A percentile compares a stretch with the other conserved stretches of the same genome.
phyloP scores from a whole-genome alignment of 2,329 filamentous ascomycete species.

The Corynespora cassiicola region DNA sequence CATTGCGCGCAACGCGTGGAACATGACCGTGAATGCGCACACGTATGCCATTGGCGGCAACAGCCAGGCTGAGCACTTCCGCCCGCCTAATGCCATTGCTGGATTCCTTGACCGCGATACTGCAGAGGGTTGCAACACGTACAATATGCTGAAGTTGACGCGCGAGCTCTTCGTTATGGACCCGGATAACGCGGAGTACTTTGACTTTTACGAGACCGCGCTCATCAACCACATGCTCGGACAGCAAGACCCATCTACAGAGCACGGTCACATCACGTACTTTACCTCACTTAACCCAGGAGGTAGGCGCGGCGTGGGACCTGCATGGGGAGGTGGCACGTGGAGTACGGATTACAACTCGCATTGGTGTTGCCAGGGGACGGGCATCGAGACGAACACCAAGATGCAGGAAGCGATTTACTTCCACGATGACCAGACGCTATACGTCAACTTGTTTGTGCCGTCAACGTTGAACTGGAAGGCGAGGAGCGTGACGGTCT shows the following conservation, averaged over 20 bases:
- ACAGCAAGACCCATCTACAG: constrained; percentile 52
- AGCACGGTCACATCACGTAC: constrained; percentile 61
- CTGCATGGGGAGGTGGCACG: constrained; percentile 59
- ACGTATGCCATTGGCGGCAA: constrained; percentile 62
- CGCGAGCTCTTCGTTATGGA: constrained; percentile 58
- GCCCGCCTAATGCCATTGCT: constrained; percentile 54
- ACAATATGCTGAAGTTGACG: constrained; percentile 65
- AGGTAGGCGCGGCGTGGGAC: constrained; percentile 56
- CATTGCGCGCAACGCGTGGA: constrained; percentile 59
- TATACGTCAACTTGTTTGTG: constrained; percentile 60
- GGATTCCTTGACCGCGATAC: constrained; percentile 54
- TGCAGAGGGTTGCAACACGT: constrained; percentile 61
- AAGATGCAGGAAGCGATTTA: constrained; percentile 63
- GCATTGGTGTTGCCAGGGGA: constrained; percentile 63
- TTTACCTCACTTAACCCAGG: constrained; percentile 60
- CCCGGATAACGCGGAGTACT: constrained; percentile 52
- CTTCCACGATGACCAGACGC: constrained; percentile 49
- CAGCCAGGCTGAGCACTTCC: constrained; percentile 62
- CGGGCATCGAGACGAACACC: constrained; percentile 60
- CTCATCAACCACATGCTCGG: constrained; percentile 60
- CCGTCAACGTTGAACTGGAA: constrained; percentile 56
- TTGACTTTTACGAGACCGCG: constrained; percentile 61
- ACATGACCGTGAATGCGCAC: constrained; percentile 54
- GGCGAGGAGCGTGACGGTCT: constrained; percentile 48
- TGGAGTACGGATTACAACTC: constrained; percentile 62